Base-by-base conservation (phyloP, 192 early-diverging fungal genomes). In the Rhizophlyctis rosea region DNA sequence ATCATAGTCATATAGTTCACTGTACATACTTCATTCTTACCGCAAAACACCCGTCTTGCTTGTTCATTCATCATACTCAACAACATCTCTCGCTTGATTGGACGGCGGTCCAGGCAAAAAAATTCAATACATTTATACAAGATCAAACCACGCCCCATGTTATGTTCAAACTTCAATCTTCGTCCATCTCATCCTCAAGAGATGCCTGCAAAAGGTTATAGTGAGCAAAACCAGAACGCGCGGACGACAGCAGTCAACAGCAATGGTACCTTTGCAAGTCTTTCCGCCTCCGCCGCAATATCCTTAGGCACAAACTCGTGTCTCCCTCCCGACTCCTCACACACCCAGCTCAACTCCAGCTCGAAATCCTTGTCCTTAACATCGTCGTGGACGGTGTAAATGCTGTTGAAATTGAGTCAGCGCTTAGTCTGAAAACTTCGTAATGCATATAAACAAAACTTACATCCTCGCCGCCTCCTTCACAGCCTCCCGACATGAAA, bases 361-460 rank as follows among this genome's bases (percentile, higher is more conserved):
- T 99, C 95, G 87, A 96, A 99, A 59, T 94, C 91, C 80, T 98
- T 98, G 78, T 99, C 96, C 75, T 99, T 99, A 53, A 90, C 85
- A 31, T 96, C 93, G 71, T 98, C 97, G 66, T 98, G 94, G 36
- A 90, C 91, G 34, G 87, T 79, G 72, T 99, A 90, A 59, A 99
- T 95, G 61, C 91, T 93, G 75, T 13, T 24, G 34, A 64, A 33
- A 34, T 7, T 4, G 4, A 62, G 4, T 24, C 24, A 54, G 18
- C 39, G 9, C 18, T 18, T 18, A 18, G 7, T 18, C 9, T 44
- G 39, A 44, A 44, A 44, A 18, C 7, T 13, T 44, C 39, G 18
- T 44, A 44, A 18, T 13, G 39, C 25, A 28, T 34, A 34, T 34
- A n/a, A 52, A 65, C 34, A 21, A 9, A 4, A 75, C 77, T 74